These are phyloP conservation scores for Mucor circinelloides DNA, from an alignment of 371 early-diverging fungal species.

Conservation along the genomic window DNA sequence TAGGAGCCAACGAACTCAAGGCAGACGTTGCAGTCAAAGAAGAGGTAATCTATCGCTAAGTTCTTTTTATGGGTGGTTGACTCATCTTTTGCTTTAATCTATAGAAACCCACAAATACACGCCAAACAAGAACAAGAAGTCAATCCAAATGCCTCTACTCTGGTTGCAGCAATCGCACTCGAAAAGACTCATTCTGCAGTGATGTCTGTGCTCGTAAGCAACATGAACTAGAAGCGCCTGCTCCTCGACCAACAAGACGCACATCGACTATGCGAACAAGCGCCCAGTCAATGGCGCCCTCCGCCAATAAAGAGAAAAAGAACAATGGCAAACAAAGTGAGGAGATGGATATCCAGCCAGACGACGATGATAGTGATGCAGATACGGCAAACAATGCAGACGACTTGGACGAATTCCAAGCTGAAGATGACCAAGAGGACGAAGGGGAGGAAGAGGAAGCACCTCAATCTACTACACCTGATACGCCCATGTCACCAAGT, in stretches of 20 bases:
- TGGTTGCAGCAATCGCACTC: constrained; percentile 40
- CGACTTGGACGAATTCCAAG: not conserved
- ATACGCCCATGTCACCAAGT: constrained; percentile 23
- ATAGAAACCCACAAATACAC: not conserved
- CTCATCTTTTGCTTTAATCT: not conserved
- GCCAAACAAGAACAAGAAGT: constrained; percentile 20
- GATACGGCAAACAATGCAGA: constrained; percentile 3
- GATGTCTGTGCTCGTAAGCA: constrained; percentile 42
- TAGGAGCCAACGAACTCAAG: not conserved
- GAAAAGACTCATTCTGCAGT: constrained; percentile 47
- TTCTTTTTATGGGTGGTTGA: too few species aligned
- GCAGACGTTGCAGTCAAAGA: not conserved
- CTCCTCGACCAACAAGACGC: not conserved
- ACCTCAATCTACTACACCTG: constrained; percentile 13
- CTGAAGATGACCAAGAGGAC: not conserved
- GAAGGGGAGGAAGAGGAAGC: not conserved
- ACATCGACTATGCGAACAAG: not conserved
- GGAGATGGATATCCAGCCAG: not conserved
- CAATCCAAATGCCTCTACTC: constrained; percentile 35
- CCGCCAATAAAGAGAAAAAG: not conserved
- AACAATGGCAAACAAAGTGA: not conserved
- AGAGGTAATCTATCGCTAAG: too few species aligned
- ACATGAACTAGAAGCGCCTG: not conserved
- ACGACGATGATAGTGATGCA: not conserved
- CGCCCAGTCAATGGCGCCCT: not conserved